These are phyloP conservation scores for Tuber indicum DNA, from an alignment of 495 filamentous ascomycete species.

Conservation along the genomic window DNA sequence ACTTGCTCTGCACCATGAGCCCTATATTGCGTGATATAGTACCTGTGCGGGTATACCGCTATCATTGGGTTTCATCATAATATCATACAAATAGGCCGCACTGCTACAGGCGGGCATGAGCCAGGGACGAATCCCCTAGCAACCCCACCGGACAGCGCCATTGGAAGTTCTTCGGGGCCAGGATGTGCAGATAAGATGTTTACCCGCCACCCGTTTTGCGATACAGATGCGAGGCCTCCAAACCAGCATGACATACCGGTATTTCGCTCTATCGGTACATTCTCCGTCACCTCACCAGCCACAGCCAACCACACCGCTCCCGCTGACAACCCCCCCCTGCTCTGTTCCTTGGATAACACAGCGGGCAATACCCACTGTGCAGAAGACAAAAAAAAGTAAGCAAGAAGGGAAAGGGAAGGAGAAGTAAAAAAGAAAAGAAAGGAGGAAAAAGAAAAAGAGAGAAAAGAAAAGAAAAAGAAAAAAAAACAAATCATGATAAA, in stretches of 20 bases:
- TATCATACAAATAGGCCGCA: background rate
- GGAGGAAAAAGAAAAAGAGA: background rate
- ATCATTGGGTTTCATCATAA: background rate
- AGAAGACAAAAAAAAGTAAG: slow-evolving; percentile 1
- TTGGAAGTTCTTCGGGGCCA: background rate
- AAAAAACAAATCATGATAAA: slow-evolving; percentile 21
- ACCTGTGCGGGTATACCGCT: background rate
- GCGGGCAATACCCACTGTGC: slow-evolving; percentile 24
- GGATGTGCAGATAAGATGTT: slow-evolving; percentile 13
- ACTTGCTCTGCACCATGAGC: background rate
- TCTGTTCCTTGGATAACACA: slow-evolving; percentile 19
- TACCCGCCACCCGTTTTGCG: slow-evolving; percentile 32
- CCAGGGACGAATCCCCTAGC: background rate
- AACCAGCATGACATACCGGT: slow-evolving; percentile 9
- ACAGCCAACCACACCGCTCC: slow-evolving; percentile 31
- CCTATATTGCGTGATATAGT: background rate
- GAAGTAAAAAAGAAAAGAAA: no score
- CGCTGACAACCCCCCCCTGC: slow-evolving; percentile 14
- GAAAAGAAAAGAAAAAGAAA: background rate
- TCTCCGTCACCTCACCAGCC: slow-evolving; percentile 32
- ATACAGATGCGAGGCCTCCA: slow-evolving; percentile 28
- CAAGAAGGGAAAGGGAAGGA: background rate
- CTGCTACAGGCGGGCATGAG: background rate
- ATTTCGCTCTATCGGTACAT: slow-evolving; percentile 18
- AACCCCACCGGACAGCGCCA: background rate